Base-by-base conservation (phyloP, 2,329 filamentous ascomycete genomes). In the Xylaria sp. region DNA sequence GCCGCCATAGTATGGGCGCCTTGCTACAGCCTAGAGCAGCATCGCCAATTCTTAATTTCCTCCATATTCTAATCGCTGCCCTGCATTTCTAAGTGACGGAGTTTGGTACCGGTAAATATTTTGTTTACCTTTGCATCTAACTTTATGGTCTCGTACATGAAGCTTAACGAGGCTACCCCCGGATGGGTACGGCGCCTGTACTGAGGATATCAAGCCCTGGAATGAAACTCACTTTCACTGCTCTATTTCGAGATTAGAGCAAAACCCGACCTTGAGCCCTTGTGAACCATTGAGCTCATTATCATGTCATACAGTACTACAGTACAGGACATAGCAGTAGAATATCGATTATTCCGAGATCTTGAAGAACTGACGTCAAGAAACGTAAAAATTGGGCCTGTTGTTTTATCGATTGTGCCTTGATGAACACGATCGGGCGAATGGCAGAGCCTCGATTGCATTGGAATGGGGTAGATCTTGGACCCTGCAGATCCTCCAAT, bases 401-500 rank as follows among this genome's bases (percentile, higher is more conserved):
- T 80, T 28, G n/a, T 15, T 8, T 46, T 23, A 39, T 23, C 6
- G 34, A 57, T 62, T 39, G 3, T 28, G 15, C 6, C 39, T 34
- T 20, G 12, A 12, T 2, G 28, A 32, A 28, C 9, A 8, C 9
- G 23, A 65, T 65, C 62, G 63, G 9, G 50, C 61, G 48, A 69
- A 69, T 65, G 10, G 25, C 8, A 20, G 62, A 44, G 50, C 23
- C 18, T 44, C 57, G 62, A 62, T 66, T 55, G 46, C 2, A 8
- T 44, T 59, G 25, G 9, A n/a, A 44, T 41, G 39, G 37, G 68
- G 50, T 51, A 61, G 61, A 62, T 70, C 69, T 68, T 71, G 62
- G 70, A 70, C 69, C 72, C 70, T 71, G 74, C 62, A 69, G 73
- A 75, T 75, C 70, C 23, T 51, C 18, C 55, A 54, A 25, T 46